Conservation (phyloP, 129 eudicot genomes). For the Arctium lappa region DNA sequence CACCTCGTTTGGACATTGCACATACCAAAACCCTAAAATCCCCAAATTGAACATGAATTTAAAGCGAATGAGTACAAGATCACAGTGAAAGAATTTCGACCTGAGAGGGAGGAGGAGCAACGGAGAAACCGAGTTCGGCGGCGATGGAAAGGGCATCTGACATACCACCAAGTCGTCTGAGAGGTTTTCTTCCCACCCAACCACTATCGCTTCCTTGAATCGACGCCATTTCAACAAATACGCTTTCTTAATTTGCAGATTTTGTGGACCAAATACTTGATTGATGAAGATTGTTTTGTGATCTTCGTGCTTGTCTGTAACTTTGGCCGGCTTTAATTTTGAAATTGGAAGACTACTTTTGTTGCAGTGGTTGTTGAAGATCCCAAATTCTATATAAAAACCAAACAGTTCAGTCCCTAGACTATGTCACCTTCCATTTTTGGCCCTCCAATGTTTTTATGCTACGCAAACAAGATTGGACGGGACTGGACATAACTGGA, state of each 20-base stretch:
- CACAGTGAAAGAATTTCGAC: constrained; percentile 7
- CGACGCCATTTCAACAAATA: constrained; percentile 33
- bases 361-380: constrained; percentile 19
- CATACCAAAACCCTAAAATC: constrained; percentile 14
- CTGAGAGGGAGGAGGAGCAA: constrained; percentile 79
- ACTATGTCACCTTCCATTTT: not conserved
- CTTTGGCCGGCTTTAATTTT: constrained; percentile 24
- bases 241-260: not conserved
- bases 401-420: not conserved
- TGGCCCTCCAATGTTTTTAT: constrained; percentile 15
- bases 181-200: constrained; percentile 90
- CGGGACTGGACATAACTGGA: too few relatives aligned
- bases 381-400: not conserved
- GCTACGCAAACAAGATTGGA: too few relatives aligned
- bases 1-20: not conserved
- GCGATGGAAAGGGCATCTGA: constrained; percentile 97
- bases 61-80: not conserved
- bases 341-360: not conserved
- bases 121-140: constrained; percentile 77
- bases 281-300: constrained; percentile 5
- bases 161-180: constrained; percentile 96
- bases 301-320: constrained; percentile 9
- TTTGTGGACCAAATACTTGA: not conserved
- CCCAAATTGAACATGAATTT: constrained; percentile 1
- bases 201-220: constrained; percentile 63